phyloP scores from a whole-genome alignment of 768 basidiomycete genomes.

The Amanita thiersii region DNA sequence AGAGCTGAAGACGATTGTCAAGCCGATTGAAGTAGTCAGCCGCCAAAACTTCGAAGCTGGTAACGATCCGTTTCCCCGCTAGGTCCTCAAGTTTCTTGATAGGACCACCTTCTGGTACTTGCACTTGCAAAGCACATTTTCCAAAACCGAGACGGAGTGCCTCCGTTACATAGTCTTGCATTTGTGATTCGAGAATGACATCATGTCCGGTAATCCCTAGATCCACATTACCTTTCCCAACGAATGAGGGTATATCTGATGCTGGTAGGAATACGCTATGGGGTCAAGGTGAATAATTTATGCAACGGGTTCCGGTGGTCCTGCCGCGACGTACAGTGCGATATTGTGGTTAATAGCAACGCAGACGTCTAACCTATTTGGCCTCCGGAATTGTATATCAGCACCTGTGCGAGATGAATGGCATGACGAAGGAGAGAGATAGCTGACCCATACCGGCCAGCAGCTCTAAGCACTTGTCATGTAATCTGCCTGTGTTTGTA shows the following conservation, averaged over 20 bases:
- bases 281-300: background rate
- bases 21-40: constrained; percentile 66
- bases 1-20: constrained; percentile 46
- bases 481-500: constrained; percentile 58
- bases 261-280: constrained; percentile 95
- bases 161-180: constrained; percentile 72
- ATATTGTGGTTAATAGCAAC: constrained; percentile 91
- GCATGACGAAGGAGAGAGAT: constrained; percentile 4
- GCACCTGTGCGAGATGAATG: constrained; percentile 49
- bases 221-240: constrained; percentile 94
- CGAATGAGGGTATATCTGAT: constrained; percentile 95
- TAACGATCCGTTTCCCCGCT: constrained; percentile 88
- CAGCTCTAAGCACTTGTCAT: constrained; percentile 85
- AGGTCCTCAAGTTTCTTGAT: constrained; percentile 72
- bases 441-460: constrained; percentile 54
- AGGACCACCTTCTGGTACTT: constrained; percentile 73
- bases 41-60: constrained; percentile 88
- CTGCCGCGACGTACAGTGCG: constrained; percentile 70
- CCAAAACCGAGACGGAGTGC: constrained; percentile 85
- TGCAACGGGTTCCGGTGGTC: background rate
- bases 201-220: constrained; percentile 98
- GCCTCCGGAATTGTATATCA: constrained; percentile 90
- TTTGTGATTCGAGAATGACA: constrained; percentile 85
- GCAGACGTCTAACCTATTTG: constrained; percentile 84
- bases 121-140: constrained; percentile 83